Base-by-base conservation (phyloP, 176 grass and related monocot genomes). In the Miscanthus lutarioriparius region DNA sequence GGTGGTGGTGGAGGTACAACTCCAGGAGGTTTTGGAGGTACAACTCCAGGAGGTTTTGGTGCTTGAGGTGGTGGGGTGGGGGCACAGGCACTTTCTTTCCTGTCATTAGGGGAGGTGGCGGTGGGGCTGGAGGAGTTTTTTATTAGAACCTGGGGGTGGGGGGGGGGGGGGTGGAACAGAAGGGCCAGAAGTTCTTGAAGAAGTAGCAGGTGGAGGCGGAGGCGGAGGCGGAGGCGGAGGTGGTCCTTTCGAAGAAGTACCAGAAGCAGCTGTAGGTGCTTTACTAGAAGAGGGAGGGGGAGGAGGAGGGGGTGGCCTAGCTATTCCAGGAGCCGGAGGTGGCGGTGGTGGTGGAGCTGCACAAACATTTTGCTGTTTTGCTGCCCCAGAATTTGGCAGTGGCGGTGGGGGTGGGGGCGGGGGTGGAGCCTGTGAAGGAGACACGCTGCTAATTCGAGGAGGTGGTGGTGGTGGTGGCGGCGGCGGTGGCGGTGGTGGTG, bases 1-100 rank as follows among this genome's bases (percentile, higher is more conserved):
- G 86, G 86, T 78, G 91, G 56, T 70, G 90, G 86, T 51, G 84
- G 89, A 79, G 86, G 83, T 28, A 64, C 72, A 78, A 70, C 70
- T 81, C 83, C 86, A 76, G 80, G 83, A 81, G 76, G 85, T 62
- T 83, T 93, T 74, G 82, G 82, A 7, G 86, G 82, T 30, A 76
- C 69, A 77, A 72, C 67, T 80, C 83, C 86, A 78, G 81, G 84
- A 79, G 78, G 86, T 65, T 81, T 94, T 76, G 83, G 88, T 68
- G 74, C 79, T 80, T 79, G 87, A 88, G 80, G 85, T 81, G 80
- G 89, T 27, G 91, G 93, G 11, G 85, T 0, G 89, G 94, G 72
- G 91, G 91, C 20, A 58, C 61, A 86, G 89, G 89, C 43, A 56
- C 80, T 94, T 87, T 92, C 83, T 78, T 88, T 62, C 86, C 71